A percentile compares a stretch with the other conserved stretches of the same genome.
These are phyloP conservation scores for Conidiobolus coronatus DNA, from an alignment of 371 early-diverging fungal species.

Conservation along the genomic window DNA sequence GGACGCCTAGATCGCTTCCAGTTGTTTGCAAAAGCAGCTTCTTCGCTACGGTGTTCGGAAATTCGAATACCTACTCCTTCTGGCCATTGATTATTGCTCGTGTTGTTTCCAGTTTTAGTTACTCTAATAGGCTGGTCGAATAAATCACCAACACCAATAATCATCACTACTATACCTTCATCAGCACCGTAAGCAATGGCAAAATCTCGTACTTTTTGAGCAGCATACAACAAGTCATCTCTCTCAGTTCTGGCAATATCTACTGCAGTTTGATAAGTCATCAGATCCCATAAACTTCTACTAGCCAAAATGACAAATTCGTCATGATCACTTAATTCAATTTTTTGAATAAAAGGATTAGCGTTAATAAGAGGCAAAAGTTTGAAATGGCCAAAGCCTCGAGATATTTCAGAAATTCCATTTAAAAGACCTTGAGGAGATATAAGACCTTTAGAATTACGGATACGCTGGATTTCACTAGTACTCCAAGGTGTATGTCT, in stretches of 20 bases:
- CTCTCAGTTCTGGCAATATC: constrained; percentile 53
- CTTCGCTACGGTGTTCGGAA: constrained; percentile 2
- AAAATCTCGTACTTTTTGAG: constrained; percentile 62
- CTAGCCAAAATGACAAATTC: constrained; percentile 81
- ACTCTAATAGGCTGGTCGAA: constrained; percentile 11
- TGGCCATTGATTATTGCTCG: background rate
- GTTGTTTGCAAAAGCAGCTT: background rate
- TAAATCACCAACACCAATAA: constrained; percentile 53
- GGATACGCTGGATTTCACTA: constrained; percentile 54
- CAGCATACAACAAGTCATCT: constrained; percentile 52
- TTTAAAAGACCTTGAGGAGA: constrained; percentile 50
- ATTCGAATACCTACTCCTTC: constrained; percentile 8
- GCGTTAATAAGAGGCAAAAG: constrained; percentile 65
- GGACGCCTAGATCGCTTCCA: constrained; percentile 16
- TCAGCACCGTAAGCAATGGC: constrained; percentile 71
- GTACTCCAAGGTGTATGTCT: constrained; percentile 47
- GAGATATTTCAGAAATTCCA: constrained; percentile 45
- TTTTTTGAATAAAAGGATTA: constrained; percentile 50
- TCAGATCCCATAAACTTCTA: constrained; percentile 57
- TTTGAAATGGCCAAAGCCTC: constrained; percentile 71
- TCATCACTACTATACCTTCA: constrained; percentile 60
- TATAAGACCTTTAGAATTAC: constrained; percentile 59
- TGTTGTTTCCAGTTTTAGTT: background rate
- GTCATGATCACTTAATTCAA: constrained; percentile 55
- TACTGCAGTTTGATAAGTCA: constrained; percentile 59